Conservation (phyloP, 129 eudicot species). For the Arctium minus region DNA sequence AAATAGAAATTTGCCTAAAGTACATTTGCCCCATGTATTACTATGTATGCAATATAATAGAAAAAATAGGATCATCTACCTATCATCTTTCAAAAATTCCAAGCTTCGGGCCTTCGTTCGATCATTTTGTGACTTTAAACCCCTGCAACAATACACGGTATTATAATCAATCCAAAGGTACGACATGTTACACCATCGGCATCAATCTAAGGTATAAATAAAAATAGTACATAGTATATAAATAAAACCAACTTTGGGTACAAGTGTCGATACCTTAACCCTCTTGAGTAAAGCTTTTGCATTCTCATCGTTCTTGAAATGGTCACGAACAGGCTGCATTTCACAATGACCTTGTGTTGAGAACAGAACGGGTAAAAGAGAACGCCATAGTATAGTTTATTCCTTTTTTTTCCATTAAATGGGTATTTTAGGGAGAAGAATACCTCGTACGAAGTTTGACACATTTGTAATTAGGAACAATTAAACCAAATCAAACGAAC, state of each 20-base stretch:
- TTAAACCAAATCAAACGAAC: no score
- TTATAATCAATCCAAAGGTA: background rate
- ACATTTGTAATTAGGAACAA: no score
- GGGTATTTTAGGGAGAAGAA: background rate
- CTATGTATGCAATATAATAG: background rate
- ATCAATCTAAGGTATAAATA: background rate
- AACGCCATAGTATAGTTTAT: background rate
- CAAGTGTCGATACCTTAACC: slow-evolving; percentile 56
- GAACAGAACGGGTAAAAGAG: background rate
- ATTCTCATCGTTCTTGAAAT: slow-evolving; percentile 60
- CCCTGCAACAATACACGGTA: slow-evolving; percentile 31
- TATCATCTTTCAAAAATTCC: background rate
- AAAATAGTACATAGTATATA: background rate
- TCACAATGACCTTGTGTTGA: background rate
- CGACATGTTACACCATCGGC: background rate
- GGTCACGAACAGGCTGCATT: slow-evolving; percentile 88
- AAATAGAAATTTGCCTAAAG: no score
- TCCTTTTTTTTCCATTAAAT: background rate
- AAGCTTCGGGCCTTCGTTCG: background rate
- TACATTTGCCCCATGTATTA: background rate
- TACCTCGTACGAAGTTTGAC: background rate
- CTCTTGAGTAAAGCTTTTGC: slow-evolving; percentile 70
- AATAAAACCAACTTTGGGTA: background rate
- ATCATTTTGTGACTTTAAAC: slow-evolving; percentile 60
- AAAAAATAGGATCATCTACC: background rate